These are phyloP conservation scores for Venustampulla echinocandica DNA, from an alignment of 495 filamentous ascomycete genomes.

Conservation along the genomic window DNA sequence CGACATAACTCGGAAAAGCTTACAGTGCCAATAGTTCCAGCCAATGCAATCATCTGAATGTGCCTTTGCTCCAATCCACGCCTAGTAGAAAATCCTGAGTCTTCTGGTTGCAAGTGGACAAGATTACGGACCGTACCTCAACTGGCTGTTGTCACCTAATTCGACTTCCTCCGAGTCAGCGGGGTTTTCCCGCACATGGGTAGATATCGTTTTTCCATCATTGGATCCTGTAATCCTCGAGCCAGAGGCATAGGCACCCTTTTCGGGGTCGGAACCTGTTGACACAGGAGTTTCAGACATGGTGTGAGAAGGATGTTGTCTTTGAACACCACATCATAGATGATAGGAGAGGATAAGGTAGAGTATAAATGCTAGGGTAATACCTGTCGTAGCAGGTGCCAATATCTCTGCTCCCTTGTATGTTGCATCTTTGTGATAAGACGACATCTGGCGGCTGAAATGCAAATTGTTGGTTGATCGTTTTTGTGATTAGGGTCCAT, in stretches of 20 bases:
- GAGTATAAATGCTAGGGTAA: too few species aligned
- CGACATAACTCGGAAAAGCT: not conserved
- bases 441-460: too few species aligned
- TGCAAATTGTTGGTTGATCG: too few species aligned
- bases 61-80: conserved; percentile 57
- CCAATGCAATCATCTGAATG: conserved; percentile 78
- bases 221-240: not conserved
- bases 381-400: too few species aligned
- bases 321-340: too few species aligned
- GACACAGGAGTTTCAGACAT: not conserved
- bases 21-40: conserved; percentile 38
- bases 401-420: too few species aligned
- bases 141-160: conserved; percentile 13
- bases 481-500: too few species aligned
- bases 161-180: conserved; percentile 11
- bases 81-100: conserved; percentile 6
- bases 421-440: too few species aligned
- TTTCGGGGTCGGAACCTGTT: not conserved
- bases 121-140: conserved; percentile 4
- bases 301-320: too few species aligned
- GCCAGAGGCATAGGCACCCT: not conserved
- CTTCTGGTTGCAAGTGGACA: not conserved
- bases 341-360: too few species aligned
- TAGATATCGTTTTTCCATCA: not conserved
- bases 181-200: not conserved